Evolutionary conservation across 2,329 filamentous ascomycete species (phyloP).

Genomic region (Pseudocercospora fijiensis): DNA sequence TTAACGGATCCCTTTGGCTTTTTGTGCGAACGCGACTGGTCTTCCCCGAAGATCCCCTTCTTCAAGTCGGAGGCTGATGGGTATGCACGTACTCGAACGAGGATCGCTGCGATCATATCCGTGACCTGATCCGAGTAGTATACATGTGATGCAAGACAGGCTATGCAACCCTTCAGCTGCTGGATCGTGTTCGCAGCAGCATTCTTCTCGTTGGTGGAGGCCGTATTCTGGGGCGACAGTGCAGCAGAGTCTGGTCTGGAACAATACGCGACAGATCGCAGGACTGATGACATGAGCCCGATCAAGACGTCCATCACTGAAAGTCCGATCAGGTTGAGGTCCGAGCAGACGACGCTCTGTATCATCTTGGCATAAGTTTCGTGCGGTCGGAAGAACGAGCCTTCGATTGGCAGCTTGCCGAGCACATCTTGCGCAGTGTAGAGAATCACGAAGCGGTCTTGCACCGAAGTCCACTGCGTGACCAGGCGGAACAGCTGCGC

Average conservation of each 20-base stretch:
- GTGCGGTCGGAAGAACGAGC: constrained; percentile 63
- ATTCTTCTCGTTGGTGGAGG: constrained; percentile 9
- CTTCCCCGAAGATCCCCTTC: constrained; percentile 16
- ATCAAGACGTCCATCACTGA: constrained; percentile 94
- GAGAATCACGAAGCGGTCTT: constrained; percentile 88
- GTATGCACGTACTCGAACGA: constrained; percentile 71
- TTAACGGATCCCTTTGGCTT: constrained; percentile 15
- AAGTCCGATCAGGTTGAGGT: constrained; percentile 89
- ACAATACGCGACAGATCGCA: constrained; percentile 39
- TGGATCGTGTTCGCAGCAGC: constrained; percentile 20
- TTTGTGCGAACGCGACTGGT: constrained; percentile 16
- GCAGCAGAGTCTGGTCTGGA: constrained; percentile 7
- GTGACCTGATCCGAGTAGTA: constrained; percentile 96
- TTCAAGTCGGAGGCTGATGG: constrained; percentile 34
- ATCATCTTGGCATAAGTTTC: constrained; percentile 75
- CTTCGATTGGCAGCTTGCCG: constrained; percentile 67
- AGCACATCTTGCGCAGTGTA: constrained; percentile 78
- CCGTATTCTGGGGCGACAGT: constrained; percentile 6
- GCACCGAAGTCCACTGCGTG: constrained; percentile 85
- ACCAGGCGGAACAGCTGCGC: constrained; percentile 77
- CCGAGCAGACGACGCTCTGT: constrained; percentile 77
- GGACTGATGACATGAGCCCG: constrained; percentile 74
- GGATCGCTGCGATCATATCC: constrained; percentile 84
- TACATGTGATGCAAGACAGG: constrained; percentile 87
- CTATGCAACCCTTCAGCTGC: constrained; percentile 76